Conservation (phyloP, 192 early-diverging fungal genomes). For the Coemansia sp. region DNA sequence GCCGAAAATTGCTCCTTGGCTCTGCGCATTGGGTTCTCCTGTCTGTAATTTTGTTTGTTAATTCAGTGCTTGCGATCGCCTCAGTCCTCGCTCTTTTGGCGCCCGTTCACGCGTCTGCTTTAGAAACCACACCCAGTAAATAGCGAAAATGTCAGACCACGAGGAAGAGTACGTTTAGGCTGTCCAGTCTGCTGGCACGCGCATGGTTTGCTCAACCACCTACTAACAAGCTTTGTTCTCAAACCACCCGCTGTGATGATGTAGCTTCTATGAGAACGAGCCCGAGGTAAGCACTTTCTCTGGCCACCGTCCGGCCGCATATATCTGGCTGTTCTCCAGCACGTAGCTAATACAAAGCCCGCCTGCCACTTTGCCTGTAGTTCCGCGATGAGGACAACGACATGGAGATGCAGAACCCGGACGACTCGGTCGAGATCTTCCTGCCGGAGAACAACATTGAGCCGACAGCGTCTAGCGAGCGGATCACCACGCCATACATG, state of each 20-base stretch:
- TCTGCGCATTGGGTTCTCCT: too few species aligned
- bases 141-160: constrained; percentile 35
- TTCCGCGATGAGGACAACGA: constrained; percentile 24
- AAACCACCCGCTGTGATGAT: background rate
- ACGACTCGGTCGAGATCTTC: constrained; percentile 42
- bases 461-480: constrained; percentile 58
- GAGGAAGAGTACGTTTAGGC: constrained; percentile 26
- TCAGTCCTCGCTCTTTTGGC: too few species aligned
- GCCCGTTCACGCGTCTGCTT: too few species aligned
- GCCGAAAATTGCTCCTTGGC: too few species aligned
- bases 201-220: background rate
- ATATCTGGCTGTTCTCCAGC: too few species aligned
- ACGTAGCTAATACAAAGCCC: too few species aligned
- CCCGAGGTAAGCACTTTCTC: background rate
- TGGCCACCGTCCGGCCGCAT: too few species aligned
- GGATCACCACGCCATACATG: constrained; percentile 96
- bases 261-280: constrained; percentile 13
- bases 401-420: constrained; percentile 26
- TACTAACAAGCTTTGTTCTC: background rate
- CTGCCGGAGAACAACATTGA: constrained; percentile 34
- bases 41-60: too few species aligned
- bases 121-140: too few species aligned
- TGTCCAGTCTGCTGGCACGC: background rate
- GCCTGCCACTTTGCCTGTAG: too few species aligned
- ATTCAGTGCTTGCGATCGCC: too few species aligned